Percentiles rank a stretch among this genome's conserved stretches.
Conservation (phyloP, 140 eudicot species). For the Artemisia princeps region DNA sequence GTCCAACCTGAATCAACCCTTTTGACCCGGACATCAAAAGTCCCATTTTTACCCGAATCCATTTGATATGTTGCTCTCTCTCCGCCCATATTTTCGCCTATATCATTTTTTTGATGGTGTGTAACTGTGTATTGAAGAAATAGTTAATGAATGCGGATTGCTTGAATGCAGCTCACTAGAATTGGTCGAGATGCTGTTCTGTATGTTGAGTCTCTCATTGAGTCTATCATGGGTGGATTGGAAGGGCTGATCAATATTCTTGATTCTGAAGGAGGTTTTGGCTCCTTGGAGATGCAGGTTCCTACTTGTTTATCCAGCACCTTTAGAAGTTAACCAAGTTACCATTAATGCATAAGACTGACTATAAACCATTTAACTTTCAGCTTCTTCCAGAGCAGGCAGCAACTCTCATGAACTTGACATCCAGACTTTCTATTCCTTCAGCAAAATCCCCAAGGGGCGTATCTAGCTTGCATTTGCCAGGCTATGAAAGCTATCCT, state of each 20-base stretch:
- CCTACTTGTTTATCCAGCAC: conserved; percentile 18
- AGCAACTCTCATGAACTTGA: conserved; percentile 77
- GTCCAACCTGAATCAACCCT: not conserved
- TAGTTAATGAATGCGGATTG: conserved; percentile 21
- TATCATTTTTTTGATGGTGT: conserved; percentile 4
- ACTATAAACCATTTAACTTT: conserved; percentile 20
- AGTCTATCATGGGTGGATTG: conserved; percentile 97
- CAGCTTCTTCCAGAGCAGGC: conserved; percentile 99
- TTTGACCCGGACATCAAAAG: not conserved
- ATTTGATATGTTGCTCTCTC: not conserved
- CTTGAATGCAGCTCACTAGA: conserved; percentile 63
- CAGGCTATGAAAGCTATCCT: conserved; percentile 96
- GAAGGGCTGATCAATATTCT: conserved; percentile 95
- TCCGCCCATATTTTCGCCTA: not conserved
- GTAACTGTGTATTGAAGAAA: conserved; percentile 1
- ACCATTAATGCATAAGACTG: conserved; percentile 22
- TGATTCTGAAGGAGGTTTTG: conserved; percentile 99
- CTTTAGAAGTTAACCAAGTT: not conserved
- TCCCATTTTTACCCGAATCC: not conserved
- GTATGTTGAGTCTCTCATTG: conserved; percentile 92
- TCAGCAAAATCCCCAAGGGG: conserved; percentile 77
- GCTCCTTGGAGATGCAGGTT: conserved; percentile 98
- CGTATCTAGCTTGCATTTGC: conserved; percentile 65
- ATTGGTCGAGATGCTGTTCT: conserved; percentile 96
- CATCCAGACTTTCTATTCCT: conserved; percentile 64